phyloP scores from a whole-genome alignment of 2,329 filamentous ascomycete species.

The Epichloe bromicola region DNA sequence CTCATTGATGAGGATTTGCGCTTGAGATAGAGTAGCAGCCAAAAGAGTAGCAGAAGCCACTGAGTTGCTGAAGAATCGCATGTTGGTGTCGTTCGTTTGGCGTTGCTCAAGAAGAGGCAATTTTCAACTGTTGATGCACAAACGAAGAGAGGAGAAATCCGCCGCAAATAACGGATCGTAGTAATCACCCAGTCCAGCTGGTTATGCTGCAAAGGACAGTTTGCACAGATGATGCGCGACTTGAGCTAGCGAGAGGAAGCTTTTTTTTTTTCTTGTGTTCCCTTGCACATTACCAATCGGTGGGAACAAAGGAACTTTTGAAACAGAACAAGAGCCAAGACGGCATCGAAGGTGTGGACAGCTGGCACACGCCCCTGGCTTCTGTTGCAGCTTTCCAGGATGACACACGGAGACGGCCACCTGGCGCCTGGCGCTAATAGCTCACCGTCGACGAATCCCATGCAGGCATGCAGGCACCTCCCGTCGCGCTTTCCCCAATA shows the following conservation, averaged over 20 bases:
- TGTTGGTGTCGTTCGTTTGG: background rate
- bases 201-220: background rate
- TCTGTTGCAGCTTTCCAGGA: background rate
- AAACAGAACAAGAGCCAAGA: background rate
- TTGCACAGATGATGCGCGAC: background rate
- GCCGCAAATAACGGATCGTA: background rate
- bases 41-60: slow-evolving; percentile 29
- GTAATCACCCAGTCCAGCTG: slow-evolving; percentile 1
- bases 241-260: background rate
- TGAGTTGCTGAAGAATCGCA: slow-evolving; percentile 4
- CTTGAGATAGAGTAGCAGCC: slow-evolving; percentile 37
- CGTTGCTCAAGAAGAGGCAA: background rate
- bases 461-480: slow-evolving; percentile 1
- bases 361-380: background rate
- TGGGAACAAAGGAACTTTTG: background rate
- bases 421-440: background rate
- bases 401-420: background rate
- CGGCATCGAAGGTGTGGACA: background rate
- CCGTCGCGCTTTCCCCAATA: background rate
- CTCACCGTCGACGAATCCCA: background rate
- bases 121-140: background rate
- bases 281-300: background rate
- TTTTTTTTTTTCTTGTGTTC: background rate
- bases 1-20: slow-evolving; percentile 56
- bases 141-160: background rate